A percentile compares a stretch with the other conserved stretches of the same genome.
Evolutionary conservation across 768 basidiomycete genomes (phyloP).

Genomic region (Tremella yokohamensis): DNA sequence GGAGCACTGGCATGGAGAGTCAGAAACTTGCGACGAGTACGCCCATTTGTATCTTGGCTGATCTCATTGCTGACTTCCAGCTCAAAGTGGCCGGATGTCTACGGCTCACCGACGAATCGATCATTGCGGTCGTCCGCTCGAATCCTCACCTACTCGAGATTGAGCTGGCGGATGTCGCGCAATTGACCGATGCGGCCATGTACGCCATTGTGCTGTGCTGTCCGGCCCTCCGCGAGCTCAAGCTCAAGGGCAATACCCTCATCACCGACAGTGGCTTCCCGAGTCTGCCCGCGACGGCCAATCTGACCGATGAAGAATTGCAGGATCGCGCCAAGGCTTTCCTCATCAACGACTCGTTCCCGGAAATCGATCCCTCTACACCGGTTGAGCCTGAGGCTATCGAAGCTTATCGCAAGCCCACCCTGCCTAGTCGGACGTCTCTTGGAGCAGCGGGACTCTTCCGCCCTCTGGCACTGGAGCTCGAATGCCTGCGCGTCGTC

Average conservation of each 20-base stretch:
- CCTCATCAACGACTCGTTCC: background rate
- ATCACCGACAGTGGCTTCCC: conserved; percentile 86
- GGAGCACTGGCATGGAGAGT: conserved; percentile 70
- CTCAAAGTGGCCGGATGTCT: conserved; percentile 82
- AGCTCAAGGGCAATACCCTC: conserved; percentile 70
- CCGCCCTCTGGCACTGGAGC: conserved; percentile 46
- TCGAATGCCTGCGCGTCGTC: conserved; percentile 86
- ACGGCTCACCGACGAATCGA: conserved; percentile 68
- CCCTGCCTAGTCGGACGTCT: background rate
- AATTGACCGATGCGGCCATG: conserved; percentile 70
- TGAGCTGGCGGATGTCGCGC: conserved; percentile 79
- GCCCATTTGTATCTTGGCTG: conserved; percentile 7
- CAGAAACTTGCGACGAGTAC: conserved; percentile 67
- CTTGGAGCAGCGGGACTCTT: background rate
- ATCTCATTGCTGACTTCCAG: conserved; percentile 24
- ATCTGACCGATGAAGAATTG: conserved; percentile 14
- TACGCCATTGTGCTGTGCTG: conserved; percentile 80
- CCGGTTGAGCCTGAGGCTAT: too few species aligned
- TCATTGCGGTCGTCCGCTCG: conserved; percentile 69
- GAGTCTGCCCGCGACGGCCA: conserved; percentile 55
- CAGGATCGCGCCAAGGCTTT: background rate
- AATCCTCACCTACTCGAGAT: conserved; percentile 89
- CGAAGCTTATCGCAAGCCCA: background rate
- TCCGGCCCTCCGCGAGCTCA: conserved; percentile 82
- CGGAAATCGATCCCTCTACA: conserved; percentile 1